Conservation (phyloP, 331 rosid species). For the Malus hybrid region DNA sequence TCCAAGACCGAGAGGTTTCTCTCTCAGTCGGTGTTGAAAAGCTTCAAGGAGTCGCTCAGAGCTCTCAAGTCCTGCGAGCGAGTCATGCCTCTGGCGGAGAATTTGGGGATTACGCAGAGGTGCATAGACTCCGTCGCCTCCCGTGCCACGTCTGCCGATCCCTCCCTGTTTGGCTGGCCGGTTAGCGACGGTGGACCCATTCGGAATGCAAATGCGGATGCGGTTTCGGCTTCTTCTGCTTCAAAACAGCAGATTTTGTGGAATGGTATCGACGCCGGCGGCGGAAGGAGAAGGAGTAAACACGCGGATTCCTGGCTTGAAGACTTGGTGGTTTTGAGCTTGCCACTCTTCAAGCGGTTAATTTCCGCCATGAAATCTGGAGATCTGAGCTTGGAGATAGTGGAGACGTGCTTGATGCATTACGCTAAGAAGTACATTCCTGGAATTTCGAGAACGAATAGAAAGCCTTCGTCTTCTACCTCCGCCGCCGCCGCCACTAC, state of each 20-base stretch:
- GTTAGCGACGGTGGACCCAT: conserved; percentile 37
- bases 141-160: conserved; percentile 69
- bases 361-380: conserved; percentile 51
- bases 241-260: conserved; percentile 53
- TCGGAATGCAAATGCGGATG: neutral
- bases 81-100: conserved; percentile 56
- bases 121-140: conserved; percentile 61
- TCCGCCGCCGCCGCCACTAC: conserved; percentile 14
- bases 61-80: conserved; percentile 74
- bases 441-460: conserved; percentile 60
- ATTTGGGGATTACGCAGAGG: conserved; percentile 52
- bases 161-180: conserved; percentile 82
- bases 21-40: conserved; percentile 58
- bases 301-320: conserved; percentile 69
- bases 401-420: conserved; percentile 67
- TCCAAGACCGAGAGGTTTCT: conserved; percentile 54
- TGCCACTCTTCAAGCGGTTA: conserved; percentile 61
- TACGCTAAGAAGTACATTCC: conserved; percentile 88
- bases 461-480: conserved; percentile 43
- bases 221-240: conserved; percentile 2
- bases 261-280: conserved; percentile 53
- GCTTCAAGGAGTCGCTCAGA: conserved; percentile 61
- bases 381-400: conserved; percentile 48
- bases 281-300: conserved; percentile 36
- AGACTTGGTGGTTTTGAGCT: conserved; percentile 54